Base-by-base conservation (phyloP, 2,329 filamentous ascomycete genomes). In the Fusarium xylarioides region DNA sequence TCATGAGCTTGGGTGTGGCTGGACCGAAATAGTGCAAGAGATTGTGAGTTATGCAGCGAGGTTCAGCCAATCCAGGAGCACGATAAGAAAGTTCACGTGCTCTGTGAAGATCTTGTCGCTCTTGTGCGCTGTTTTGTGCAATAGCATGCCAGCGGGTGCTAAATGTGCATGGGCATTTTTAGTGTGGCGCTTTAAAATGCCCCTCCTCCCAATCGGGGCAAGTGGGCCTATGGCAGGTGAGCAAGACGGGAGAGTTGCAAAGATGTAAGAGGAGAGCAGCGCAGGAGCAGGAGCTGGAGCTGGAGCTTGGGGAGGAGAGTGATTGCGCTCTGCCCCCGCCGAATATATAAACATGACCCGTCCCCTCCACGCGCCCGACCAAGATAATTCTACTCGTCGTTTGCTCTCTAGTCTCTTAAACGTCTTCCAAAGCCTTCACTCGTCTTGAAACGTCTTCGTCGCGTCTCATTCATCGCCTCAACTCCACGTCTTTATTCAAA, bases 341-440 rank as follows among this genome's bases (percentile, higher is more conserved):
- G 83, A 83, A 84, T 85, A 90, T 90, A 90, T 89, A 90, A 90
- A 88, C 85, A 87, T 82, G 81, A 82, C 84, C 85, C 80, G 65
- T 80, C 81, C 84, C 84, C 83, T 82, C 85, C 83, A 79, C 86
- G 86, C 86, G 85, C 85, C 85, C 86, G 83, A 83, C 83, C 81
- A 80, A 80, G 80, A 82, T 81, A 80, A 70, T 73, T 66, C 56
- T 74, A 63, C 62, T 74, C 82, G 79, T 80, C 79, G 62, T 80
- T 82, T 82, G 80, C 80, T 81, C 38, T 66, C 42, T 68, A 71
- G 66, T 69, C 73, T 70, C 75, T 74, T 71, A 76, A 74, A 66
- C 74, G 71, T 57, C 68, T 80, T 56, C 49, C 59, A 42, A 66
- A 62, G 66, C 63, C 61, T 66, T 66, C 44, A 43, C 26, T 28